A percentile compares a stretch with the other conserved stretches of the same genome.
Conservation (phyloP, 257 asterid genomes). For the Prunella vulgaris region DNA sequence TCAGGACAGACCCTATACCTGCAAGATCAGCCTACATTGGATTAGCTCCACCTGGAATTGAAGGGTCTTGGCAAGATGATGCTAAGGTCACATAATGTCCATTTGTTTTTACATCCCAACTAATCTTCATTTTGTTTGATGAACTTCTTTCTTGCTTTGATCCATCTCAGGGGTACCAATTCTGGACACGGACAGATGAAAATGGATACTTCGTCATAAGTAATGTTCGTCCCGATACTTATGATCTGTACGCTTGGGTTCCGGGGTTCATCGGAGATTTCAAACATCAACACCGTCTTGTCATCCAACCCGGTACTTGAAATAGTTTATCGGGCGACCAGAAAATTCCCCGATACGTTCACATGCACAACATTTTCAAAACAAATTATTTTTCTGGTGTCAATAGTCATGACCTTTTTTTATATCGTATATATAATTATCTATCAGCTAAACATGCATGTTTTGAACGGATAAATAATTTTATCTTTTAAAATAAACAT, state of each 20-base stretch:
- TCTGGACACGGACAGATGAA: conserved; percentile 51
- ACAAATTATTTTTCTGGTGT: too few relatives aligned
- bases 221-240: conserved; percentile 34
- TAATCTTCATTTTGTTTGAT: background rate
- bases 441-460: too few relatives aligned
- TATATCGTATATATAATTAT: too few relatives aligned
- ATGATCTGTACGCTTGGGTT: conserved; percentile 57
- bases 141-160: background rate
- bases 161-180: conserved; percentile 60
- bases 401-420: too few relatives aligned
- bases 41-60: conserved; percentile 54
- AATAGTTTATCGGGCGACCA: background rate
- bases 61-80: conserved; percentile 73
- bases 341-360: background rate
- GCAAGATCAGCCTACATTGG: conserved; percentile 59
- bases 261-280: conserved; percentile 70
- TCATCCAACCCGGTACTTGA: conserved; percentile 36
- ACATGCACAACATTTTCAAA: too few relatives aligned
- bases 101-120: background rate
- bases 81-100: conserved; percentile 35
- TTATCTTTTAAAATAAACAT: too few relatives aligned
- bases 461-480: too few relatives aligned
- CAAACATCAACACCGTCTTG: conserved; percentile 21
- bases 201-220: conserved; percentile 43
- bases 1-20: conserved; percentile 1